phyloP scores from a whole-genome alignment of 2,329 filamentous ascomycete genomes.

The Colletotrichum cuscutae region DNA sequence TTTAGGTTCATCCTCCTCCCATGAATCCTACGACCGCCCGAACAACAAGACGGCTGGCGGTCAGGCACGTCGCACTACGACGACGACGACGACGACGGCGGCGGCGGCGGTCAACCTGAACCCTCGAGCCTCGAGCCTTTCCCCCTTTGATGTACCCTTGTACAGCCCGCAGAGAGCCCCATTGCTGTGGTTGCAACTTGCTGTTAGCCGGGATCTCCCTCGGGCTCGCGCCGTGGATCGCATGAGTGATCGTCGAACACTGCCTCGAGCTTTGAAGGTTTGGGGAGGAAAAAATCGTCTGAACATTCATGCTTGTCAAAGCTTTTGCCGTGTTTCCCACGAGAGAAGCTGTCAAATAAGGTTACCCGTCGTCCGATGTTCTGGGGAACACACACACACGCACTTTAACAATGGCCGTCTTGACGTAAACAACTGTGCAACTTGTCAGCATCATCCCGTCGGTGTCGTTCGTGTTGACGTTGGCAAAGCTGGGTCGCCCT shows the following conservation, averaged over 20 bases:
- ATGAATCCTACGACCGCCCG: too few relatives aligned
- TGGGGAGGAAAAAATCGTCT: background rate
- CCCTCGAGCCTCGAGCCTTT: slow-evolving; percentile 2
- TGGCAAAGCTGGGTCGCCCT: background rate
- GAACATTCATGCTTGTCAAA: slow-evolving; percentile 3
- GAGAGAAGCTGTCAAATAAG: slow-evolving; percentile 6
- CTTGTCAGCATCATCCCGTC: slow-evolving; percentile 20
- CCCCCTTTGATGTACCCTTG: slow-evolving; percentile 14
- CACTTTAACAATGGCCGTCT: background rate
- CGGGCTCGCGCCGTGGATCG: slow-evolving; percentile 4
- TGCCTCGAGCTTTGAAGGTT: background rate
- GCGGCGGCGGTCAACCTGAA: slow-evolving; percentile 17
- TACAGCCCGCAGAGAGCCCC: background rate
- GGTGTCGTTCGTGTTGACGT: background rate
- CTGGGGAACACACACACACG: background rate
- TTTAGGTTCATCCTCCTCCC: background rate
- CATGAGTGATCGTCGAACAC: slow-evolving; percentile 17
- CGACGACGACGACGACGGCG: slow-evolving; percentile 7
- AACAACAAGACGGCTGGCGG: background rate
- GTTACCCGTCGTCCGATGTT: slow-evolving; percentile 20
- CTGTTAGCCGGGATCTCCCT: background rate
- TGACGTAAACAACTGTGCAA: background rate
- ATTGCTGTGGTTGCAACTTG: background rate
- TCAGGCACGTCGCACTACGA: background rate
- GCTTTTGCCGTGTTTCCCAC: background rate